phyloP scores from a whole-genome alignment of 768 basidiomycete genomes.

The Tricholoma hemisulphureum region DNA sequence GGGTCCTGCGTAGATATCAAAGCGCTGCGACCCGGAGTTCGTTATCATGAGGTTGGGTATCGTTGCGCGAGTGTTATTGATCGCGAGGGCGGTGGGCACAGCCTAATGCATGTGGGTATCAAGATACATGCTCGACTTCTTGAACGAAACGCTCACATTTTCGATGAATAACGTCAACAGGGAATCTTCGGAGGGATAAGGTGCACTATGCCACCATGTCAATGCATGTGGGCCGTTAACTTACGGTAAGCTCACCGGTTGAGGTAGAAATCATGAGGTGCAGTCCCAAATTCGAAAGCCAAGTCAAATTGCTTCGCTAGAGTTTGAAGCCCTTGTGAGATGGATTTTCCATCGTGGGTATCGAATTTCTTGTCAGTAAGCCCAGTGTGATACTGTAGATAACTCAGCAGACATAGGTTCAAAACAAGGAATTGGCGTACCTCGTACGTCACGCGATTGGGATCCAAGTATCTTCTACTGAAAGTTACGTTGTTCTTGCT shows the following conservation, averaged over 20 bases:
- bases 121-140: conserved; percentile 7
- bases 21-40: conserved; percentile 65
- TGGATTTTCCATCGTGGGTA: conserved; percentile 48
- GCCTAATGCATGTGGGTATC: conserved; percentile 32
- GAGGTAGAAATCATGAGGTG: conserved; percentile 75
- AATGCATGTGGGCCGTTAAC: neutral
- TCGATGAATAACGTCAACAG: conserved; percentile 58
- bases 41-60: conserved; percentile 64
- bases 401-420: neutral
- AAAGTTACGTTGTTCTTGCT: conserved; percentile 51
- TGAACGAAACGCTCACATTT: conserved; percentile 32
- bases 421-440: conserved; percentile 28
- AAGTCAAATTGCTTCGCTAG: conserved; percentile 64
- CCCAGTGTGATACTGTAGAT: conserved; percentile 61
- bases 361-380: conserved; percentile 56
- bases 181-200: conserved; percentile 61
- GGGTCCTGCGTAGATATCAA: conserved; percentile 62
- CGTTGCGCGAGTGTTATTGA: conserved; percentile 61
- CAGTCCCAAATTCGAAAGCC: conserved; percentile 59
- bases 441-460: conserved; percentile 76
- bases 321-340: conserved; percentile 53
- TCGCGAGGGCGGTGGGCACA: conserved; percentile 51
- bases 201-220: conserved; percentile 39
- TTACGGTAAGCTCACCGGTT: conserved; percentile 42
- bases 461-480: conserved; percentile 72